Evolutionary conservation across 2,329 filamentous ascomycete species (phyloP).

Genomic region (Neoascochyta sp.): DNA sequence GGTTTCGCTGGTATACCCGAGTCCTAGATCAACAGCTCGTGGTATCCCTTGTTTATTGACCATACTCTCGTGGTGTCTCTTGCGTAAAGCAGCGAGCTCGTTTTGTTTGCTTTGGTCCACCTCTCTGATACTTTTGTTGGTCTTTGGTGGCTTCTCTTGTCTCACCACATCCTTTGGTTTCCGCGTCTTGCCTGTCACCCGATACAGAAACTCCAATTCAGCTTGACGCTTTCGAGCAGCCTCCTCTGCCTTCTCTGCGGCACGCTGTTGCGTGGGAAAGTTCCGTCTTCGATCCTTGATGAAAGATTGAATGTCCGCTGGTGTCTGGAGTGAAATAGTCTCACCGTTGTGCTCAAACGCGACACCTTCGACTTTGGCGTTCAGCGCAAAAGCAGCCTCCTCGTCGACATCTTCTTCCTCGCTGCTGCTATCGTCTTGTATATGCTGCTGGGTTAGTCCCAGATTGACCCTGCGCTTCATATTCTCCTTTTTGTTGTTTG

Average conservation of each 20-base stretch:
- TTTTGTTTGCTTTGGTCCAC: constrained; percentile 7
- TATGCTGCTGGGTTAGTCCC: constrained; percentile 65
- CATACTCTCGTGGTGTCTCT: constrained; percentile 34
- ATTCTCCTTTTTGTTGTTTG: constrained; percentile 42
- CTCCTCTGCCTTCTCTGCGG: constrained; percentile 59
- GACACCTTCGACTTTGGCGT: constrained; percentile 51
- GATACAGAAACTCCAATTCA: constrained; percentile 41
- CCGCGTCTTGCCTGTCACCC: constrained; percentile 19
- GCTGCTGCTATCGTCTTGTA: constrained; percentile 42
- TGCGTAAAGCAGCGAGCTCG: constrained; percentile 34
- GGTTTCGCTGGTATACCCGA: constrained; percentile 32
- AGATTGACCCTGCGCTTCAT: constrained; percentile 70
- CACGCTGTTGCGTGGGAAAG: constrained; percentile 73
- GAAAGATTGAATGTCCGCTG: constrained; percentile 72
- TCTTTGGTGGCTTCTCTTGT: constrained; percentile 1
- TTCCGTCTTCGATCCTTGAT: constrained; percentile 74
- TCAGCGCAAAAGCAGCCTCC: constrained; percentile 50
- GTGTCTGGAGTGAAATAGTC: constrained; percentile 51
- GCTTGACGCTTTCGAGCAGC: constrained; percentile 18
- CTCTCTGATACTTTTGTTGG: constrained; percentile 4
- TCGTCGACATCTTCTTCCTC: constrained; percentile 70
- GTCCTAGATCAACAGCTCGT: constrained; percentile 21
- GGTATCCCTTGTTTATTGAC: constrained; percentile 13
- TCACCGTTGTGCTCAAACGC: constrained; percentile 57
- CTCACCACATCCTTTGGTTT: constrained; percentile 9